Conservation (phyloP, 352 stramenopile genomes). For the Blastocystis sp. region DNA sequence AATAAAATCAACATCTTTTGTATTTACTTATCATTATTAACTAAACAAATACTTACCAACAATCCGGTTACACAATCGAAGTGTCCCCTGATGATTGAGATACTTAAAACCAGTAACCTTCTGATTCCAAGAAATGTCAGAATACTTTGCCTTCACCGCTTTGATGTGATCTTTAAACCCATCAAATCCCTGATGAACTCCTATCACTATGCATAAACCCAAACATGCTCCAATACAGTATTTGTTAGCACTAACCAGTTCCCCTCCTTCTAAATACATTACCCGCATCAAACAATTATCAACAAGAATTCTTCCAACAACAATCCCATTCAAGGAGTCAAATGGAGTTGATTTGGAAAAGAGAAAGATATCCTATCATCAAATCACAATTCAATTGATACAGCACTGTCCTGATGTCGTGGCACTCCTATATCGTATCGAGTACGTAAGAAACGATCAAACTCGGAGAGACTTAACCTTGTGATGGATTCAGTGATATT, state of each 20-base stretch:
- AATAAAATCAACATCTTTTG: background rate
- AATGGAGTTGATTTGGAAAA: background rate
- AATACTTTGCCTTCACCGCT: background rate
- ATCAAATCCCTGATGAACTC: constrained; percentile 17
- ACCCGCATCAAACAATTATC: constrained; percentile 54
- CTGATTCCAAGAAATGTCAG: constrained; percentile 51
- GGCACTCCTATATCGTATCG: background rate
- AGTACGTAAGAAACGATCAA: background rate
- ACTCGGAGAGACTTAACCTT: background rate
- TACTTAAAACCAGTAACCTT: constrained; percentile 22
- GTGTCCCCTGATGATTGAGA: constrained; percentile 26
- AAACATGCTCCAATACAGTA: background rate
- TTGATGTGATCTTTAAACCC: constrained; percentile 29
- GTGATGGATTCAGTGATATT: background rate
- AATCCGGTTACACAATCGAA: background rate
- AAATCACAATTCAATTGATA: background rate
- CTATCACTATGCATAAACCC: background rate
- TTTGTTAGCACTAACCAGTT: background rate
- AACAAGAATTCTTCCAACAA: constrained; percentile 2
- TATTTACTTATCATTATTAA: background rate
- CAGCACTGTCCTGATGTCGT: constrained; percentile 1
- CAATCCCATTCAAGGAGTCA: background rate
- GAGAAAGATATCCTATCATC: constrained; percentile 30
- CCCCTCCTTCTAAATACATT: constrained; percentile 27
- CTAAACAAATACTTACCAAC: background rate